A percentile compares a stretch with the other conserved stretches of the same genome.
Evolutionary conservation across 176 grass and related monocot genomes (phyloP).

Genomic region (Musa itinerans): DNA sequence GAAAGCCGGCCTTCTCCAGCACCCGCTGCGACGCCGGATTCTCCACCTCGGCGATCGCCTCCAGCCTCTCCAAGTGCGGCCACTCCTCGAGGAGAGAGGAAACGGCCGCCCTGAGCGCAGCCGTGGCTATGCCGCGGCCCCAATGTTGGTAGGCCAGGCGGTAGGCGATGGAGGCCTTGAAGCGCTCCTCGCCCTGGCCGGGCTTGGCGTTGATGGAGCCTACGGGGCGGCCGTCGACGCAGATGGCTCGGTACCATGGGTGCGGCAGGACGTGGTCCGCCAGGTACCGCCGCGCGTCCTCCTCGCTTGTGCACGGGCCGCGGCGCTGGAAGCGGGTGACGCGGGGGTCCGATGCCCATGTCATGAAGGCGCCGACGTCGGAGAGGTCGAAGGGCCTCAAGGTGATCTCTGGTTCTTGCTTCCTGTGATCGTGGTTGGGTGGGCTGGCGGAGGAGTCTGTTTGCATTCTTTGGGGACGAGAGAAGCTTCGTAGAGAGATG

Average conservation of each 20-base stretch:
- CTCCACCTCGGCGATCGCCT: conserved; percentile 57
- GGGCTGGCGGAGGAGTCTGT: too few species aligned
- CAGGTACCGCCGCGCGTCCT: conserved; percentile 57
- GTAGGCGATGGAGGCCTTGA: conserved; percentile 62
- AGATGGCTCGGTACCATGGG: conserved; percentile 75
- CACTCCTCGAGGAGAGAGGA: conserved; percentile 32
- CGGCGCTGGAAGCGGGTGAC: conserved; percentile 66
- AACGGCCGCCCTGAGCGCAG: conserved; percentile 23
- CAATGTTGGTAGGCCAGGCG: conserved; percentile 44
- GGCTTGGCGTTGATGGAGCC: conserved; percentile 56
- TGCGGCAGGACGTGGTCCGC: conserved; percentile 47
- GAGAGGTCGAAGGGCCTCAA: conserved; percentile 57
- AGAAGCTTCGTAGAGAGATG: too few species aligned
- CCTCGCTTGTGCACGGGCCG: conserved; percentile 20
- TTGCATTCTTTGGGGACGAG: too few species aligned
- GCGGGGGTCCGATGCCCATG: conserved; percentile 56
- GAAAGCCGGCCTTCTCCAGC: conserved; percentile 85
- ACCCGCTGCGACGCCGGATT: conserved; percentile 71
- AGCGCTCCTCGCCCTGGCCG: background rate
- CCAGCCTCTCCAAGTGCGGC: conserved; percentile 40
- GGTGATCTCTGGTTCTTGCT: conserved; percentile 5
- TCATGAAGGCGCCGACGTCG: conserved; percentile 43
- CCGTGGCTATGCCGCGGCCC: conserved; percentile 47
- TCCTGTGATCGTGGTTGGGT: too few species aligned
- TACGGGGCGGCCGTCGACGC: conserved; percentile 20